phyloP scores from a whole-genome alignment of 2,329 filamentous ascomycete species.

The Fusarium sp. region DNA sequence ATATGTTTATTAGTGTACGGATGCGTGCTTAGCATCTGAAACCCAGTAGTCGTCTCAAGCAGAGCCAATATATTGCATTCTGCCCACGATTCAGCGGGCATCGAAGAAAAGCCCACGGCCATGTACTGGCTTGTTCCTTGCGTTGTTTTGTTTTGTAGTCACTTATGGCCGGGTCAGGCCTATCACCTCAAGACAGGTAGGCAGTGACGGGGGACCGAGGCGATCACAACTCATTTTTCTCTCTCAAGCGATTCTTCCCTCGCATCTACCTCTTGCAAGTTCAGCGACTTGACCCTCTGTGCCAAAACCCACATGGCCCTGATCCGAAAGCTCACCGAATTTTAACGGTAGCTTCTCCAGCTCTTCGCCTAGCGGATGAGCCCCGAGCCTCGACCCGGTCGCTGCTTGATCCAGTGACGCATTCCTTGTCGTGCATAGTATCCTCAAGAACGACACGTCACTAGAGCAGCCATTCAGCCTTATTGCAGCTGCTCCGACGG shows the following conservation, averaged over 20 bases:
- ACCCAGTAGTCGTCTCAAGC: background rate
- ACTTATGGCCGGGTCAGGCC: no score
- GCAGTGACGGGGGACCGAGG: no score
- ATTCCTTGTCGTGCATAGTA: background rate
- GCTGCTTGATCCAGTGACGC: background rate
- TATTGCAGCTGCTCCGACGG: background rate
- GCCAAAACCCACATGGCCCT: background rate
- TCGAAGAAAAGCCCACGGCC: background rate
- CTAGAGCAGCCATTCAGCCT: background rate
- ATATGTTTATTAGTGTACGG: constrained; percentile 31
- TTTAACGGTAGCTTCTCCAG: background rate
- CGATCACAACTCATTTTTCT: background rate
- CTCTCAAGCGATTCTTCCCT: background rate
- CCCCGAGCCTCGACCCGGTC: background rate
- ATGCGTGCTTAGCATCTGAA: background rate
- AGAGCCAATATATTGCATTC: background rate
- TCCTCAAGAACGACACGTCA: background rate
- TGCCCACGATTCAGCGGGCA: background rate
- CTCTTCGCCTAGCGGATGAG: background rate
- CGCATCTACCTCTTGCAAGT: background rate
- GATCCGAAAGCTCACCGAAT: background rate
- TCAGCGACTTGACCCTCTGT: background rate
- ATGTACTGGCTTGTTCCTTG: background rate
- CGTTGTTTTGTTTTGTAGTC: no score
- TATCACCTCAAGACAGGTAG: no score